phyloP scores from a whole-genome alignment of 176 grass and related monocot species.

The Oryza nivara region DNA sequence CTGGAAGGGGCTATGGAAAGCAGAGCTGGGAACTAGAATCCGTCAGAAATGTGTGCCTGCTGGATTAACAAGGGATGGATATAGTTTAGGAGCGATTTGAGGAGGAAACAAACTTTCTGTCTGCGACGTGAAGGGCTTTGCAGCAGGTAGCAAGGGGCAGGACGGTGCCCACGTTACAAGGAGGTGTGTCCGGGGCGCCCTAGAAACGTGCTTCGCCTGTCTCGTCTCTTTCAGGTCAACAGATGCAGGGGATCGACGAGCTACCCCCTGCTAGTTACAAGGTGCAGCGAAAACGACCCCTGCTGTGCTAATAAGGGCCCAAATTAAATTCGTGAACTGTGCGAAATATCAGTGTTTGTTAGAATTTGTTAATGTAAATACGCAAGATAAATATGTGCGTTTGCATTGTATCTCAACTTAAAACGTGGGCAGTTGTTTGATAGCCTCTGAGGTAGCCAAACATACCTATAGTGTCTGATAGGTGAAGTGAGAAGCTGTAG shows the following conservation, averaged over 20 bases:
- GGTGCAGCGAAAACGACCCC: not conserved
- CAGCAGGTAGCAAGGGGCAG: conserved; percentile 6
- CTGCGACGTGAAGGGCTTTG: conserved; percentile 23
- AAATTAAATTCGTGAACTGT: too few relatives aligned
- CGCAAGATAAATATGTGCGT: too few relatives aligned
- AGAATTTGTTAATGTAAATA: too few relatives aligned
- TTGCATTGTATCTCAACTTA: too few relatives aligned
- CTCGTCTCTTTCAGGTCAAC: conserved; percentile 38
- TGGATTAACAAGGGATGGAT: not conserved
- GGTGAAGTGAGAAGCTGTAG: too few relatives aligned
- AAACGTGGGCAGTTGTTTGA: too few relatives aligned
- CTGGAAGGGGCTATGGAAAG: conserved; percentile 46
- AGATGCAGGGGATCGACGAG: not conserved
- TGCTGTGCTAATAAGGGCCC: not conserved
- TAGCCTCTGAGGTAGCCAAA: too few relatives aligned
- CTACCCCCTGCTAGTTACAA: not conserved
- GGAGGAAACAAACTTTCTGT: conserved; percentile 53
- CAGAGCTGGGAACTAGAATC: conserved; percentile 13
- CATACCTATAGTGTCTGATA: too few relatives aligned
- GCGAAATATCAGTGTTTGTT: not conserved
- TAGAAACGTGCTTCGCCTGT: conserved; percentile 52
- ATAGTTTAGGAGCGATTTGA: conserved; percentile 49
- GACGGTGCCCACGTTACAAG: conserved; percentile 46
- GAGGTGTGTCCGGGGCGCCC: conserved; percentile 39
- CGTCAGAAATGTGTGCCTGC: not conserved